Evolutionary conservation across 805 yeast genomes (phyloP), one percentile per base, ranked within the genome.

Genomic region (Blastobotrys mokoenaii): DNA sequence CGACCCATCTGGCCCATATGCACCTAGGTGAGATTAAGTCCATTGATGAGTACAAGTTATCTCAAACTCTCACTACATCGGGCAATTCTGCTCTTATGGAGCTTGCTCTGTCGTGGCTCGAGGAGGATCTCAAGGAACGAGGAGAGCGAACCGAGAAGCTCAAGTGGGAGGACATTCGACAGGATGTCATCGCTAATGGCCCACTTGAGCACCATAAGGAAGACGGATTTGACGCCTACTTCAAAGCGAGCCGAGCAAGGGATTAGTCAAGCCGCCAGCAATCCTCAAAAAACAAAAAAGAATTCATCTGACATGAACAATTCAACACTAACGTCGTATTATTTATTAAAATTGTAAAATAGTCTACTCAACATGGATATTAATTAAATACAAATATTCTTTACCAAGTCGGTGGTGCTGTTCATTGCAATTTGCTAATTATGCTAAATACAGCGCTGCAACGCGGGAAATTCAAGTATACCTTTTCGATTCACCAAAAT

Each of bases 1-100:
- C 97, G 25, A 84, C 94, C 33, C 71, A 83, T 44, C 69, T 93
- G 7, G 71, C 81, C 11, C 98, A 93, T 63, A 68, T 93, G 51
- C 79, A 75, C 54, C 74, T 77, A 44, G 97, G 97, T 1, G 60
- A 64, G 18, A 71, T 77, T 7, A 52, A 70, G 25, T 30, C 44
- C 3, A 50, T 50, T 14, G 58, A 51, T 36, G 41, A 46, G 1
- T 60, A 55, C 33, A 3, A 17, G 9, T 5, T 33, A 10, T 12
- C 11, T 15, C 22, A 27, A n/a, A 22, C 14, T 10, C 18, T 39
- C 9, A 43, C 39, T n/a, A 20, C 18, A 22, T 44, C 51, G 17
- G 55, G 48, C 20, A 55, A 58, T 46, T 56, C 64, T n/a, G 54
- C 54, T 6, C 45, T 69, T 39, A 55, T 68, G 42, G 63, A 63